phyloP scores from a whole-genome alignment of 768 basidiomycete genomes.

The Pleurotus platypus region DNA sequence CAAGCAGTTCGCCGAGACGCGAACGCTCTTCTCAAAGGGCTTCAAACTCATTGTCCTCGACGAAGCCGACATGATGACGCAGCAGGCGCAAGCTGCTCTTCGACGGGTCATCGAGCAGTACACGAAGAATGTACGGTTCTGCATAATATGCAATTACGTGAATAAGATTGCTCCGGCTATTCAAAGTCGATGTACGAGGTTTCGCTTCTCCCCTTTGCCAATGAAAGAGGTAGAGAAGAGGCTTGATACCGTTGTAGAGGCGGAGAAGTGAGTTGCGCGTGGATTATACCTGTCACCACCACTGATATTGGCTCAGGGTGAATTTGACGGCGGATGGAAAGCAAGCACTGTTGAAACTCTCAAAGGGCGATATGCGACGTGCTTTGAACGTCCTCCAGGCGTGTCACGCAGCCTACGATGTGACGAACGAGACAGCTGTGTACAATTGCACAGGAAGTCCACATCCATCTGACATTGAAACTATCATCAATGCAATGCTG shows the following conservation, averaged over 20 bases:
- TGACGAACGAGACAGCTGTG: conserved; percentile 83
- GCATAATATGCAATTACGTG: conserved; percentile 99
- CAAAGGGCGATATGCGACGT: conserved; percentile 95
- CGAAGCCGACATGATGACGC: conserved; percentile 99
- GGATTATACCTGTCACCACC: neutral
- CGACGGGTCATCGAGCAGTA: conserved; percentile 98
- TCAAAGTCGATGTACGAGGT: conserved; percentile 96
- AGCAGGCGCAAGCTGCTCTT: conserved; percentile 93
- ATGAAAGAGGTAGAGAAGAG: conserved; percentile 82
- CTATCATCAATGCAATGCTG: conserved; percentile 93
- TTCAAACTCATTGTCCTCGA: conserved; percentile 98
- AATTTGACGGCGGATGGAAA: conserved; percentile 84
- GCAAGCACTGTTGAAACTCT: conserved; percentile 88
- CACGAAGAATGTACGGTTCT: conserved; percentile 97
- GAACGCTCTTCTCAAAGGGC: conserved; percentile 86
- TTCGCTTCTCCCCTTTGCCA: conserved; percentile 93
- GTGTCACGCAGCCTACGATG: conserved; percentile 94
- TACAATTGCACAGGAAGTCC: conserved; percentile 98
- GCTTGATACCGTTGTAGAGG: conserved; percentile 71
- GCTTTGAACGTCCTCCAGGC: conserved; percentile 96
- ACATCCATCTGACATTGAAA: conserved; percentile 91
- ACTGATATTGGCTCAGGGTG: conserved; percentile 47
- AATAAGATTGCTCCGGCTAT: conserved; percentile 99
- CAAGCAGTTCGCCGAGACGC: conserved; percentile 96
- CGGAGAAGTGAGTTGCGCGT: conserved; percentile 63